Conservation (phyloP, 208 protist species). For the Wallacemonas collosoma region DNA sequence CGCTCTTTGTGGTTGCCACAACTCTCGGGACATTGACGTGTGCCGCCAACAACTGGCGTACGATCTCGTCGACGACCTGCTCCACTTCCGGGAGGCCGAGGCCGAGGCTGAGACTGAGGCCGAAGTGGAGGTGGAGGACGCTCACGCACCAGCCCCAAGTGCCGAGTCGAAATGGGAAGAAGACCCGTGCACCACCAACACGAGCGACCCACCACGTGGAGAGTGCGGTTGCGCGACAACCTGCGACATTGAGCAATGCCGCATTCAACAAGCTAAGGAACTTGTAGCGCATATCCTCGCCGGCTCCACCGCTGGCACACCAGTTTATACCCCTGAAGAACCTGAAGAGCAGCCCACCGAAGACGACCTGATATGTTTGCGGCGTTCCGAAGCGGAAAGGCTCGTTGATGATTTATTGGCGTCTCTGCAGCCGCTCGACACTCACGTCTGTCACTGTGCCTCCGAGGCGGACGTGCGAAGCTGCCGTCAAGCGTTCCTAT, state of each 20-base stretch:
- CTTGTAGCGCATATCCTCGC: conserved; percentile 6
- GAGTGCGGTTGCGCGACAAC: neutral
- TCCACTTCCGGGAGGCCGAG: neutral
- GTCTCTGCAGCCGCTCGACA: neutral
- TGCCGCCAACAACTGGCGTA: neutral
- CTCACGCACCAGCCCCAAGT: neutral
- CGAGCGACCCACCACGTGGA: neutral
- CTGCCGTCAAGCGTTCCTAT: neutral
- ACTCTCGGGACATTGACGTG: neutral
- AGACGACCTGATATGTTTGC: neutral
- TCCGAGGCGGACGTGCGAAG: neutral
- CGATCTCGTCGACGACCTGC: conserved; percentile 2
- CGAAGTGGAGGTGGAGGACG: neutral
- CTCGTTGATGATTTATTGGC: neutral
- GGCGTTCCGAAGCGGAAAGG: neutral
- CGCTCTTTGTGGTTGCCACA: conserved; percentile 1
- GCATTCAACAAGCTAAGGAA: neutral
- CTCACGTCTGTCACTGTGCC: neutral
- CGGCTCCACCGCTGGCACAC: neutral
- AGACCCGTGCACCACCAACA: neutral
- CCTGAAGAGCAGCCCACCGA: neutral
- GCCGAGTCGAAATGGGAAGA: neutral
- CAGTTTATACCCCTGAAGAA: no score
- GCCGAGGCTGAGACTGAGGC: neutral
- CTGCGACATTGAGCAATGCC: neutral